These are phyloP conservation scores for Sclerotinia minor DNA, from an alignment of 2,329 filamentous ascomycete species.

Conservation along the genomic window DNA sequence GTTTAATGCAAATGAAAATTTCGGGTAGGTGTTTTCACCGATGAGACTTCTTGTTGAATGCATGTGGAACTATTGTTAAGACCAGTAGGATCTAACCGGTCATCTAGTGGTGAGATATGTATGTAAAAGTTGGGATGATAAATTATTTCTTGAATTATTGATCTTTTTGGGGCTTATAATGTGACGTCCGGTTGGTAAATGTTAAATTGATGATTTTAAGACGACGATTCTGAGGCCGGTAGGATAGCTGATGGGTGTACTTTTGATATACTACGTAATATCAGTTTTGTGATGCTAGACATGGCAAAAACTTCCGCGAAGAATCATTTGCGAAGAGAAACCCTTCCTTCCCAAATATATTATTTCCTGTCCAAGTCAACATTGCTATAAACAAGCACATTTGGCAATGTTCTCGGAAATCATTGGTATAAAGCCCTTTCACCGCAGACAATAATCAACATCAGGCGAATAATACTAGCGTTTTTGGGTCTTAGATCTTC, in stretches of 20 bases:
- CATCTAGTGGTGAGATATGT: slow-evolving; percentile 27
- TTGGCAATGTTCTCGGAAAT: slow-evolving; percentile 4
- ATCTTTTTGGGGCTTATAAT: slow-evolving; percentile 35
- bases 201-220: slow-evolving; percentile 34
- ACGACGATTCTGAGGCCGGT: slow-evolving; percentile 42
- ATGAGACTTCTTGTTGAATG: slow-evolving; percentile 33
- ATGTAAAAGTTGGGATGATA: not conserved
- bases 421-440: slow-evolving; percentile 29
- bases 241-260: slow-evolving; percentile 39
- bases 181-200: slow-evolving; percentile 33
- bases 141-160: not conserved
- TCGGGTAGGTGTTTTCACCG: slow-evolving; percentile 32
- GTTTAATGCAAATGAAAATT: slow-evolving; percentile 37
- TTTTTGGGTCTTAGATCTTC: slow-evolving; percentile 22
- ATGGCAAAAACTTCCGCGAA: too few relatives aligned
- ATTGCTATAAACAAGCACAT: not conserved
- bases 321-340: not conserved
- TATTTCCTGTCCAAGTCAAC: not conserved
- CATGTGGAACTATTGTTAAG: slow-evolving; percentile 30
- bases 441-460: slow-evolving; percentile 31
- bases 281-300: too few relatives aligned
- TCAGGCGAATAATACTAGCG: slow-evolving; percentile 24
- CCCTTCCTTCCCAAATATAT: too few relatives aligned
- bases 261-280: too few relatives aligned
- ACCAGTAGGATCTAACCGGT: too few relatives aligned